Percentiles rank a stretch among this genome's conserved stretches.
These are phyloP conservation scores for Phytophthora melonis DNA, from an alignment of 352 stramenopile species.

Conservation along the genomic window DNA sequence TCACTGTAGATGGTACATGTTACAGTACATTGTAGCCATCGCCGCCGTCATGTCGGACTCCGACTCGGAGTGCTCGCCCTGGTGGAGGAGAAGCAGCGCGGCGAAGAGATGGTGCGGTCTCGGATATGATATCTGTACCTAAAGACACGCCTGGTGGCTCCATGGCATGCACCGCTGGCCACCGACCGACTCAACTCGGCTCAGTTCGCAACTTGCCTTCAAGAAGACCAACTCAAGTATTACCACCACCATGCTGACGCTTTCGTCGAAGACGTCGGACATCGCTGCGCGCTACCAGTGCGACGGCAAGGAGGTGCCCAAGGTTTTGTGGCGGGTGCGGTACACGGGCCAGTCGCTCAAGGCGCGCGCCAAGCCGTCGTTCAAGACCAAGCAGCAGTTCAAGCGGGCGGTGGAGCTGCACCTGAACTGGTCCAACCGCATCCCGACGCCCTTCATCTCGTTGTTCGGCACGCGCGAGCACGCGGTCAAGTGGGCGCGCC, in stretches of 20 bases:
- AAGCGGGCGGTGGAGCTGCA: slow-evolving; percentile 21
- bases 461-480: slow-evolving; percentile 16
- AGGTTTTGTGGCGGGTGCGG: slow-evolving; percentile 25
- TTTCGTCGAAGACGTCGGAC: slow-evolving; percentile 9
- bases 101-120: slow-evolving; percentile 8
- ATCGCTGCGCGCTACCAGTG: slow-evolving; percentile 24
- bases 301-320: slow-evolving; percentile 19
- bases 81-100: neutral
- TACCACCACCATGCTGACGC: neutral
- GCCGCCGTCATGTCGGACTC: neutral
- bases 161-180: neutral
- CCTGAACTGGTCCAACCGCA: slow-evolving; percentile 28
- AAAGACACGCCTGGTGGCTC: slow-evolving; percentile 1
- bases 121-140: slow-evolving; percentile 25
- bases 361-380: slow-evolving; percentile 25
- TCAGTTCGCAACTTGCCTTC: slow-evolving; percentile 20
- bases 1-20: too few species aligned
- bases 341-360: slow-evolving; percentile 33
- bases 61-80: slow-evolving; percentile 5
- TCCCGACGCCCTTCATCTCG: slow-evolving; percentile 25
- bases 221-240: neutral
- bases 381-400: slow-evolving; percentile 32
- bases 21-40: slow-evolving; percentile 1
- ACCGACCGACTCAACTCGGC: neutral
- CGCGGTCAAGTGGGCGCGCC: slow-evolving; percentile 22